Evolutionary conservation across 2,329 filamentous ascomycete genomes (phyloP).

Genomic region (Penicillium sclerotigenum): DNA sequence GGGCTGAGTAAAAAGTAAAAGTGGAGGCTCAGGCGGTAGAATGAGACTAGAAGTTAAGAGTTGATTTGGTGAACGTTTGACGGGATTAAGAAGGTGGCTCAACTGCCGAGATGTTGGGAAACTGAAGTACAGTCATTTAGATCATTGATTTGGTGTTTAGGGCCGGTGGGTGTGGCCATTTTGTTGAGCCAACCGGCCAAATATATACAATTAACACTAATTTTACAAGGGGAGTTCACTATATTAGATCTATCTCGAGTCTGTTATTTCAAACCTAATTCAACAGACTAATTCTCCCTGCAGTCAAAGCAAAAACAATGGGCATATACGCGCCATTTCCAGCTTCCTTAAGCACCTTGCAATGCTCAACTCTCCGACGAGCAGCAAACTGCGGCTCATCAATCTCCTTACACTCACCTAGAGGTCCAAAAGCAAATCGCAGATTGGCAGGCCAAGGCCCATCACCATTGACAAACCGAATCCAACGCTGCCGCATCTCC

Average conservation of each 20-base stretch:
- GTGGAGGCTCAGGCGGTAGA: slow-evolving; percentile 14
- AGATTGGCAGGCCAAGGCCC: slow-evolving; percentile 37
- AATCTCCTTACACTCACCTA: slow-evolving; percentile 36
- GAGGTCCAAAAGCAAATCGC: slow-evolving; percentile 42
- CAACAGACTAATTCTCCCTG: slow-evolving; percentile 44
- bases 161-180: no score
- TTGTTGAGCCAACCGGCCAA: neutral
- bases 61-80: neutral
- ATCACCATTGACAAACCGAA: slow-evolving; percentile 37
- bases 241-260: neutral
- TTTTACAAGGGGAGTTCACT: no score
- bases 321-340: slow-evolving; percentile 30
- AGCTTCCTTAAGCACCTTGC: slow-evolving; percentile 31
- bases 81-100: neutral
- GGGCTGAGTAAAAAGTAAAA: slow-evolving; percentile 33
- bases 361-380: slow-evolving; percentile 33
- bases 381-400: slow-evolving; percentile 31
- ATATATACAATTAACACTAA: neutral
- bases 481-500: slow-evolving; percentile 44
- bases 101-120: slow-evolving; percentile 14
- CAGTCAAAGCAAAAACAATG: slow-evolving; percentile 34
- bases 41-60: neutral
- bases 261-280: slow-evolving; percentile 28
- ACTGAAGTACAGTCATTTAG: no score
- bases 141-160: no score